A percentile compares a stretch with the other conserved stretches of the same genome.
These are phyloP conservation scores for Aspergillus udagawae DNA, from an alignment of 2,329 filamentous ascomycete genomes.

Conservation along the genomic window DNA sequence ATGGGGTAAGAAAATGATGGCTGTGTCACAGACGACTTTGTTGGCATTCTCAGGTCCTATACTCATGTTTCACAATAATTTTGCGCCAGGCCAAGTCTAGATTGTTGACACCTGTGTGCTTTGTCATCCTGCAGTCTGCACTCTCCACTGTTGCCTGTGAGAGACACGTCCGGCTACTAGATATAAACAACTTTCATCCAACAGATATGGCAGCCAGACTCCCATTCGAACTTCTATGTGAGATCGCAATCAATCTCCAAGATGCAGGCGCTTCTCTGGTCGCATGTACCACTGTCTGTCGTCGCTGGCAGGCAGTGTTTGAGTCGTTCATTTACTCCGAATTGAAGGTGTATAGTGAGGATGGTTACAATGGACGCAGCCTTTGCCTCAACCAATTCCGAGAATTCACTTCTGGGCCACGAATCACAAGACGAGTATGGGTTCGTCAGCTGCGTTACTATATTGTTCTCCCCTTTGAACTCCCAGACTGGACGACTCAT, in stretches of 20 bases:
- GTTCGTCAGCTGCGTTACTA: conserved; percentile 7
- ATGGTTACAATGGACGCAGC: conserved; percentile 1
- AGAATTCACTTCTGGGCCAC: conserved; percentile 5
- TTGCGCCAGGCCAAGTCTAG: too few relatives aligned
- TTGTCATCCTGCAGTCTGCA: too few relatives aligned
- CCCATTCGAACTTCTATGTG: neutral
- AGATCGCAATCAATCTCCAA: neutral
- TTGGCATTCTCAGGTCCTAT: too few relatives aligned
- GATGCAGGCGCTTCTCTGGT: neutral
- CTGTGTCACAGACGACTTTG: too few relatives aligned
- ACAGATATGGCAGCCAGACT: neutral
- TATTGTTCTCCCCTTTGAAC: conserved; percentile 6
- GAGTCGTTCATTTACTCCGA: conserved; percentile 10
- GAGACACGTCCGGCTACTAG: too few relatives aligned
- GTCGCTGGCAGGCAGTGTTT: conserved; percentile 10
- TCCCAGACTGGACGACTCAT: conserved; percentile 6
- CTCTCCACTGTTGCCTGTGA: too few relatives aligned
- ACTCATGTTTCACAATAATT: too few relatives aligned
- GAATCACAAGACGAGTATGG: neutral
- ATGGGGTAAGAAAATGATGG: too few relatives aligned
- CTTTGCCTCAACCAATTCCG: conserved; percentile 8
- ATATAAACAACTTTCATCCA: too few relatives aligned
- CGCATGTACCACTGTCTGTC: conserved; percentile 6
- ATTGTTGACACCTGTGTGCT: too few relatives aligned
- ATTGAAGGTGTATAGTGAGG: conserved; percentile 8